Evolutionary conservation across 345 rosid genomes (phyloP), one percentile per base, ranked within the genome.

Genomic region (Moricandia arvensis): DNA sequence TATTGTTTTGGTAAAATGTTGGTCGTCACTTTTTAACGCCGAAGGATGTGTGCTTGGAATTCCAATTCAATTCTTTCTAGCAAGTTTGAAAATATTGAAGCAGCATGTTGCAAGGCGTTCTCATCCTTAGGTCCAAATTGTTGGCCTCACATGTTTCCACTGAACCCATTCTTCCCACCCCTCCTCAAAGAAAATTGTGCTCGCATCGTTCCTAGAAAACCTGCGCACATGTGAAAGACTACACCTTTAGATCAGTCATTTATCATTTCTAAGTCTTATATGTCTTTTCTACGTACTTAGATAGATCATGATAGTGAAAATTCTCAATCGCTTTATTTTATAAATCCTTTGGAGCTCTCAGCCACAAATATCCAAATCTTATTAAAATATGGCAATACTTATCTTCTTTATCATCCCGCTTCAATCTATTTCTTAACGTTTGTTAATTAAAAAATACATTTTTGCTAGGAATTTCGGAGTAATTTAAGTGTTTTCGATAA

Each of bases 81-180:
- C 16, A 57, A 57, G 16, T 57, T 57, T 57, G n/a, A 26, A 57
- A 57, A 57, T 57, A 9, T 57, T 26, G 61, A 26, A 57, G 33
- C 9, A 0, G 34, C 61, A 5, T 57, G 34, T 57, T 57, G 61
- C 16, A 57, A 57, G 15, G 31, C 16, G 4, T 57, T 57, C 61
- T 57, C 16, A 12, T 26, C 34, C 8, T 12, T 57, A 26, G 16
- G 11, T 1, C 16, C 34, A 26, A 57, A 26, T 57, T 57, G 34
- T 26, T 57, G 34, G 61, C 61, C 61, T 57, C 61, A 57, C 1
- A 57, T 57, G 61, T 57, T 57, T 27, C 61, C 61, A 26, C 34
- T 57, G 33, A 57, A 57, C 61, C 61, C 34, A 57, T 27, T 57
- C 34, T 57, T 57, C 9, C 61, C 61, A 57, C 61, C 34, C 26